These are phyloP conservation scores for Eucalyptus marginata DNA, from an alignment of 345 rosid genomes.

Conservation along the genomic window DNA sequence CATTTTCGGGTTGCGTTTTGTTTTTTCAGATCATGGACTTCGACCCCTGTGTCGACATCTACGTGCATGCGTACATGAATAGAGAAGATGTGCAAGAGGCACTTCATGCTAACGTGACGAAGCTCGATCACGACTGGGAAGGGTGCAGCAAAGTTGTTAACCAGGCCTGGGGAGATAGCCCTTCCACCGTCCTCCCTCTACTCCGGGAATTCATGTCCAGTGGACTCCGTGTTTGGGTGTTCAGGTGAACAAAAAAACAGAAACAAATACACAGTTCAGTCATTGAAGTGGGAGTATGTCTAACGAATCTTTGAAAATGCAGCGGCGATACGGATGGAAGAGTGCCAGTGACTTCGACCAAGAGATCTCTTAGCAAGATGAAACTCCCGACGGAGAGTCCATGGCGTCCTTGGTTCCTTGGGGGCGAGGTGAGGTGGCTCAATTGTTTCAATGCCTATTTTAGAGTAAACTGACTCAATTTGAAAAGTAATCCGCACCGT, in stretches of 20 bases:
- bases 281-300: background rate
- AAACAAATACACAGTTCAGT: too few relatives aligned
- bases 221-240: slow-evolving; percentile 62
- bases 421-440: slow-evolving; percentile 33
- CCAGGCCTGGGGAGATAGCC: slow-evolving; percentile 41
- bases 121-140: slow-evolving; percentile 54
- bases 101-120: slow-evolving; percentile 35
- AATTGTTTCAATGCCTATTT: background rate
- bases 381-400: slow-evolving; percentile 29
- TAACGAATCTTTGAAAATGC: background rate
- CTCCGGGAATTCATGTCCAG: slow-evolving; percentile 34
- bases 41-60: slow-evolving; percentile 55
- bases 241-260: too few relatives aligned
- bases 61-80: slow-evolving; percentile 57
- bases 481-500: background rate
- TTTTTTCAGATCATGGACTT: slow-evolving; percentile 20
- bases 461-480: background rate
- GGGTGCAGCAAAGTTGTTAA: slow-evolving; percentile 40
- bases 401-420: background rate
- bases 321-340: slow-evolving; percentile 90
- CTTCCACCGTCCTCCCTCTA: slow-evolving; percentile 56
- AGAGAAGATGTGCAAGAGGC: slow-evolving; percentile 25
- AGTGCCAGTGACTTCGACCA: slow-evolving; percentile 73
- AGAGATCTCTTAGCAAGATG: slow-evolving; percentile 52
- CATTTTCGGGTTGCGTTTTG: background rate